Evolutionary conservation across 1,139 yeast species (phyloP).

Genomic region (Diutina pseudorugosa): DNA sequence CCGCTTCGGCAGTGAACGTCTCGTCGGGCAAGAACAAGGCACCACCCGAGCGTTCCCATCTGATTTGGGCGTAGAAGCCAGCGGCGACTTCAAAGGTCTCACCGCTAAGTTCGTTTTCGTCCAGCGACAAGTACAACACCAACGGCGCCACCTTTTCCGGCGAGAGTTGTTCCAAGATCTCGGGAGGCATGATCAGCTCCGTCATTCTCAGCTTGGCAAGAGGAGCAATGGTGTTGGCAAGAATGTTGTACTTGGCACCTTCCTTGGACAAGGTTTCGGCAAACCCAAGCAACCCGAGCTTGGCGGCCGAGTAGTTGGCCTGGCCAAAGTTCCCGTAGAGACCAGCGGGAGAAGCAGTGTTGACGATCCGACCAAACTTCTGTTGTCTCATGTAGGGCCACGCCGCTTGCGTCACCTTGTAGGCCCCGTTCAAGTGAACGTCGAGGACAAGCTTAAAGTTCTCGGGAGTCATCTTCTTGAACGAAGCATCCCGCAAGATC

Average conservation of each 20-base stretch:
- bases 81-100: conserved; percentile 90
- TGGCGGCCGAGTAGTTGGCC: conserved; percentile 91
- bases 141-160: conserved; percentile 90
- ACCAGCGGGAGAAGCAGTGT: conserved; percentile 95
- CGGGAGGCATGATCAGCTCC: conserved; percentile 77
- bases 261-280: conserved; percentile 94
- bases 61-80: conserved; percentile 80
- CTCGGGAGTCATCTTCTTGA: conserved; percentile 72
- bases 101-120: conserved; percentile 42
- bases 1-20: conserved; percentile 74
- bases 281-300: conserved; percentile 79
- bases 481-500: conserved; percentile 64
- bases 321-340: conserved; percentile 96
- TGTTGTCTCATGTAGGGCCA: conserved; percentile 88
- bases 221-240: conserved; percentile 83
- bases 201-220: conserved; percentile 96
- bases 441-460: conserved; percentile 73
- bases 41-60: conserved; percentile 94
- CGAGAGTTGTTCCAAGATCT: conserved; percentile 63
- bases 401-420: conserved; percentile 75
- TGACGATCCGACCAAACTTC: conserved; percentile 75
- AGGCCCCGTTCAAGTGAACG: conserved; percentile 87
- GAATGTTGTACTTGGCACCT: conserved; percentile 75
- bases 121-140: conserved; percentile 67
- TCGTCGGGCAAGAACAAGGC: conserved; percentile 70